Evolutionary conservation across 148 eudicot genomes (phyloP), one percentile per base, ranked within the genome.

Genomic region (Tetragonia tetragonoides): DNA sequence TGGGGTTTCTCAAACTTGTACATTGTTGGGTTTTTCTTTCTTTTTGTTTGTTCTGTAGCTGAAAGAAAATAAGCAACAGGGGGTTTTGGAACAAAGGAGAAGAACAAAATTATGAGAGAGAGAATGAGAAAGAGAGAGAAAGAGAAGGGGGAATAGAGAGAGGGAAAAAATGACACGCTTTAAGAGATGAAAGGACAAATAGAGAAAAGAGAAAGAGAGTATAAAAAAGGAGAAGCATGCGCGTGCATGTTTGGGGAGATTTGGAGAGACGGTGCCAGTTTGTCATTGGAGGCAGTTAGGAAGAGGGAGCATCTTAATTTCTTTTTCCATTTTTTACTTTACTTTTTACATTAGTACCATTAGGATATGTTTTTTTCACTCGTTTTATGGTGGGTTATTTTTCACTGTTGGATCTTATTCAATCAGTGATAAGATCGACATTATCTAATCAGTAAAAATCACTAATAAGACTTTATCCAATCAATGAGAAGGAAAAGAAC

Each of bases 1-100:
- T 17, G 34, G 6, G 85, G 69, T 78, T 83, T 87, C 54, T 84
- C 84, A 78, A 68, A 70, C 64, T 77, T 84, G 73, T 81, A 77
- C 84, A 79, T 82, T 66, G 53, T n/a, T 10, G 47, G 23, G 63
- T 41, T 6, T 6, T 20, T 37, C 2, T 40, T 37, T 51, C 51
- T 14, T 16, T 44, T 21, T 5, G 17, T 73, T 73, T 74, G 10
- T 4, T 68, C 38, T 80, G 79, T 74, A 76, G 72, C 66, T 4
- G 71, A 70, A 65, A 54, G 47, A 23, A 65, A 28, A 75, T 71
- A 37, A 23, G 76, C 75, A 76, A 44, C 53, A 53, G 74, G 21
- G 37, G 63, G 15, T 10, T 39, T 47, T 21, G 21, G 41, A 54
- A 17, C 60, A 63, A 44, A 54, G 79, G 62, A 34, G 78, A 78